A percentile compares a stretch with the other conserved stretches of the same genome.
Conservation (phyloP, 2,329 filamentous ascomycete species). For the Acrodontium crateriforme region DNA sequence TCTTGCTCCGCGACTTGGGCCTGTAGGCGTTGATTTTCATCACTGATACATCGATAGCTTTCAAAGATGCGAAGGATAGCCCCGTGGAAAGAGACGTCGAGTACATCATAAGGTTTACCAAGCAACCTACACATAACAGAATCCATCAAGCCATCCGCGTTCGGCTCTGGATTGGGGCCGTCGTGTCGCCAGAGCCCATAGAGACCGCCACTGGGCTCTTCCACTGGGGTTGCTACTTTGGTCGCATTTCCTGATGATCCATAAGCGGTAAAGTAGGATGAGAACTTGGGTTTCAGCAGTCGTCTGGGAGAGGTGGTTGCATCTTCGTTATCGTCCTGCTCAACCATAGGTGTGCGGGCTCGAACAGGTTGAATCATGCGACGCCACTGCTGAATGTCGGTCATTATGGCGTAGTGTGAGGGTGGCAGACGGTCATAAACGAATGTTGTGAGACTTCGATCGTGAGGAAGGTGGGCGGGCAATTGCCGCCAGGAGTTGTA, state of each 20-base stretch:
- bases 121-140: constrained; percentile 19
- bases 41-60: constrained; percentile 25
- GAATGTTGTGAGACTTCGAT: too few relatives aligned
- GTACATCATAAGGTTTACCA: constrained; percentile 13
- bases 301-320: constrained; percentile 18
- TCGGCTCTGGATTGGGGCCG: constrained; percentile 14
- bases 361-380: constrained; percentile 21
- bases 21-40: constrained; percentile 15
- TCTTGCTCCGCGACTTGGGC: constrained; percentile 17
- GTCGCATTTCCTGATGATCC: constrained; percentile 3
- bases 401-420: too few relatives aligned
- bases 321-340: constrained; percentile 20
- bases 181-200: constrained; percentile 16
- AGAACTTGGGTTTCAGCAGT: constrained; percentile 25
- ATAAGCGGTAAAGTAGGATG: constrained; percentile 26
- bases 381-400: constrained; percentile 24
- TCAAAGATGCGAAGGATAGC: constrained; percentile 30
- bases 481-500: too few relatives aligned
- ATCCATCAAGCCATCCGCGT: constrained; percentile 18
- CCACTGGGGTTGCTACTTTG: constrained; percentile 9
- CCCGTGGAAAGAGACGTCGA: constrained; percentile 22
- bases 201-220: constrained; percentile 9
- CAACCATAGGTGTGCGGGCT: constrained; percentile 16
- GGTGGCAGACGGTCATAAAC: too few relatives aligned
- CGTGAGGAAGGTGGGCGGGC: too few relatives aligned